Evolutionary conservation across 805 yeast genomes (phyloP), one percentile per base, ranked within the genome.

Genomic region (Candida multigemmis): DNA sequence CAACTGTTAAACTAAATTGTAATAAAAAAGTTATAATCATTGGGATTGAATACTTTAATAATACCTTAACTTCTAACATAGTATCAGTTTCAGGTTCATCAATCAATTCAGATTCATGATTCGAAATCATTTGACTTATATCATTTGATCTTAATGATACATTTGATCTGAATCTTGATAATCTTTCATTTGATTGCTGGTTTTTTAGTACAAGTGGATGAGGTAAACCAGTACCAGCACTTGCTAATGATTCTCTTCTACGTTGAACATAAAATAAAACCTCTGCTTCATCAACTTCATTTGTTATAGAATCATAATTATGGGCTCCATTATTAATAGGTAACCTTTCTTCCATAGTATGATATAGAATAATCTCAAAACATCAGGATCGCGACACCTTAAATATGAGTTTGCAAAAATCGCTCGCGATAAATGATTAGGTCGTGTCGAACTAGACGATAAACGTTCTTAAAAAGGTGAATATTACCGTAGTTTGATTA

Each of bases 1-100:
- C 84, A 26, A 81, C 77, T 3, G 84, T 76, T 25, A 80, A 57
- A 0, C 86, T 78, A 46, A 77, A 75, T 45, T 80, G 86, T 33
- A 80, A 51, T 15, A 80, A 45, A 39, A 80, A 80, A 1, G 89
- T 79, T 26, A 76, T 53, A 12, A 77, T 61, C 39, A 80, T 51
- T 0, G 89, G 89, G 7, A 63, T 32, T 1, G 77, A 68, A 32
- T 62, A 66, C 21, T 44, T 38, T 12, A 53, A 18, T 26, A 72
- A 42, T 9, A 54, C 57, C 25, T 40, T 46, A 7, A 58, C 34
- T 45, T 71, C 77, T 16, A 55, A 54, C 4, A 32, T 12, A 10
- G 54, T 31, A 4, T 46, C 38, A 1, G 77, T 71, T 18, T 56
- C 58, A 1, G 71, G 68, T 31, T 67, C 73, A 13, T 52, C 58